These are phyloP conservation scores for Paecilomyces variotii DNA, from an alignment of 2,329 filamentous ascomycete genomes.

Conservation along the genomic window DNA sequence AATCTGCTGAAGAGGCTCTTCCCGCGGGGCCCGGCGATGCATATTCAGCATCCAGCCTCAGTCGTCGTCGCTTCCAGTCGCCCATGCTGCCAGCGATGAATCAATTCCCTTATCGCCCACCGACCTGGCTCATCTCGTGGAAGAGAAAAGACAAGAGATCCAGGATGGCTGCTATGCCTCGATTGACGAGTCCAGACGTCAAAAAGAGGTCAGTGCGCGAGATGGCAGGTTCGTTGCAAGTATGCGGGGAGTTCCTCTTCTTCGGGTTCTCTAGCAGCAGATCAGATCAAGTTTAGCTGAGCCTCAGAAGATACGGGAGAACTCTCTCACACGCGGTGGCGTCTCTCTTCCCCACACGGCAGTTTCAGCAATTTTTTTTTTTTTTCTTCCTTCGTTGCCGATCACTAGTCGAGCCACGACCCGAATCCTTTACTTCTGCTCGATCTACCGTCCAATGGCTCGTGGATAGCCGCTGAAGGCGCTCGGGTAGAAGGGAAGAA, in stretches of 20 bases:
- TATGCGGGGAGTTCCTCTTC: neutral
- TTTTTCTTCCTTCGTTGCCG: neutral
- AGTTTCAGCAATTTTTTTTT: neutral
- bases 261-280: neutral
- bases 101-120: neutral
- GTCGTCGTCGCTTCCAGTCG: neutral
- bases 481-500: too few species aligned
- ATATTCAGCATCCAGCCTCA: neutral
- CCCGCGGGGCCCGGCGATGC: neutral
- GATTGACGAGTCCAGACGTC: neutral
- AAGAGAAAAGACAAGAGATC: neutral
- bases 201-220: neutral
- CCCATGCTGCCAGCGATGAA: neutral
- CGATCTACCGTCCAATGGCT: too few species aligned
- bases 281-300: neutral
- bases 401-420: too few species aligned
- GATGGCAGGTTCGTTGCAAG: neutral
- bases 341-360: neutral
- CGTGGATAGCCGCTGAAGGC: too few species aligned
- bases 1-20: neutral
- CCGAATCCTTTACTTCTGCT: too few species aligned
- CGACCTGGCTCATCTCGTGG: neutral
- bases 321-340: neutral
- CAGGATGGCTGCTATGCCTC: neutral
- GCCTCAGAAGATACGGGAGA: neutral